These are phyloP conservation scores for Coccomyxa subellipsoidea DNA, from an alignment of 163 green algal species.

Conservation along the genomic window DNA sequence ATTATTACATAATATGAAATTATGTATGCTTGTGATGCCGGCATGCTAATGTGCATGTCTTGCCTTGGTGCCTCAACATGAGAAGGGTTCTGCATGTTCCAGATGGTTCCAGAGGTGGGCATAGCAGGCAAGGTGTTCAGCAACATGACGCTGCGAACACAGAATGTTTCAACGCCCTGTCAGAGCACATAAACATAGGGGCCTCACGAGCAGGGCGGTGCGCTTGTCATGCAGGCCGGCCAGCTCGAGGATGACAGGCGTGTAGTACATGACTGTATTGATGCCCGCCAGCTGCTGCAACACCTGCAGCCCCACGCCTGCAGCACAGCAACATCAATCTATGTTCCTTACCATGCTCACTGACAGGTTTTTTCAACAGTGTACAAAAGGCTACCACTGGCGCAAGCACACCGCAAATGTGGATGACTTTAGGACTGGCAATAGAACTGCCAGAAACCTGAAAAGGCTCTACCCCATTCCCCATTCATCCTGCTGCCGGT, in stretches of 20 bases:
- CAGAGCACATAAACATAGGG: background rate
- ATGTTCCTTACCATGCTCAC: too few relatives aligned
- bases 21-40: too few relatives aligned
- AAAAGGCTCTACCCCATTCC: too few relatives aligned
- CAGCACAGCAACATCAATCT: background rate
- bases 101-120: background rate
- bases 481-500: too few relatives aligned
- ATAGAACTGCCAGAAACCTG: too few relatives aligned
- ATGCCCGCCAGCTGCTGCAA: constrained; percentile 73
- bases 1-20: too few relatives aligned
- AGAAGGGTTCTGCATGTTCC: background rate
- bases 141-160: constrained; percentile 18
- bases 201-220: constrained; percentile 43
- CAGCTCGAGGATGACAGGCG: constrained; percentile 64
- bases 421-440: too few relatives aligned
- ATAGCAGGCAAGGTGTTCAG: background rate
- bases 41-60: too few relatives aligned
- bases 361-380: too few relatives aligned
- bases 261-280: constrained; percentile 77
- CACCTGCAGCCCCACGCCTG: constrained; percentile 58
- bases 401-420: too few relatives aligned
- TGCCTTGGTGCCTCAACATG: too few relatives aligned
- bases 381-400: too few relatives aligned
- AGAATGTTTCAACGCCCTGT: background rate
- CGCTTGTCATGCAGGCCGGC: constrained; percentile 55